These are phyloP conservation scores for Blastomyces silverae DNA, from an alignment of 2,329 filamentous ascomycete species.

Conservation along the genomic window DNA sequence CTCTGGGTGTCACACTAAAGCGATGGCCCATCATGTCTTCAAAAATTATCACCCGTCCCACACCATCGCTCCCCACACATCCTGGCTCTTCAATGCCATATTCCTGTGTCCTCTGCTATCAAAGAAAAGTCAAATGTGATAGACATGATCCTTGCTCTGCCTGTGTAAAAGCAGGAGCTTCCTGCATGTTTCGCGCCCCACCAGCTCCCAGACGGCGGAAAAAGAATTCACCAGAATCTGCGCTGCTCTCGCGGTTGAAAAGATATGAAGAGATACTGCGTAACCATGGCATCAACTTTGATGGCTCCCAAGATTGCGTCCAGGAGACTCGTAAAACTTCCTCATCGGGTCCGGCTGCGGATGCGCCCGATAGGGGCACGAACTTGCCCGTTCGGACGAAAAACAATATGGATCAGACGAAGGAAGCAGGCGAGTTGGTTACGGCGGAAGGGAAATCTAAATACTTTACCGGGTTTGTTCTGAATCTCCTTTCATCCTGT, in stretches of 20 bases:
- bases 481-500: constrained; percentile 29
- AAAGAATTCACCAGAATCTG: constrained; percentile 61
- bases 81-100: background rate
- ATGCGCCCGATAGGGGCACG: constrained; percentile 12
- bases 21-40: background rate
- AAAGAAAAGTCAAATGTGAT: constrained; percentile 68
- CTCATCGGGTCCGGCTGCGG: background rate
- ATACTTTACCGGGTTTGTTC: constrained; percentile 30
- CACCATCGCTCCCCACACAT: background rate
- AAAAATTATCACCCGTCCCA: background rate
- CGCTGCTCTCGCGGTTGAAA: constrained; percentile 61
- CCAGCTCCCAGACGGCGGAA: constrained; percentile 43
- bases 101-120: constrained; percentile 65
- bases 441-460: constrained; percentile 25
- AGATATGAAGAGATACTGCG: constrained; percentile 61
- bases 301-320: constrained; percentile 28
- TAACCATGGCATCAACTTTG: constrained; percentile 62
- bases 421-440: background rate
- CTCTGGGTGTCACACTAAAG: background rate
- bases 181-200: constrained; percentile 49
- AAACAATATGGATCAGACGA: background rate
- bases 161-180: constrained; percentile 56
- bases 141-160: constrained; percentile 65
- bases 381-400: constrained; percentile 22
- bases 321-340: background rate